Evolutionary conservation across 1,139 yeast genomes (phyloP).

Genomic region (Citeromyces siamensis): DNA sequence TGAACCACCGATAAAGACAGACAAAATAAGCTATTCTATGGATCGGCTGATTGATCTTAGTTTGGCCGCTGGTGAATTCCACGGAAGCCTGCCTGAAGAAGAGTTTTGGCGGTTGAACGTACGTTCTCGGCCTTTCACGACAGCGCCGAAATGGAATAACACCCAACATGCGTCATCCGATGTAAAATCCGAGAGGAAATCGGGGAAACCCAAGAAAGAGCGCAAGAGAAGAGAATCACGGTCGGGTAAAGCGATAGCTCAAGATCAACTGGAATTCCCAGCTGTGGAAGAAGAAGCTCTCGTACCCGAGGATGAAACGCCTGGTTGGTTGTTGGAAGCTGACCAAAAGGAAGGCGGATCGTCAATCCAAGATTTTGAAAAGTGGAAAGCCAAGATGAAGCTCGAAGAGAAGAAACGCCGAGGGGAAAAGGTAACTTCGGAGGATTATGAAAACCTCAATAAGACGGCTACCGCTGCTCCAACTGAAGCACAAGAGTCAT

Average conservation of each 20-base stretch:
- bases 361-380: conserved; percentile 59
- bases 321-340: conserved; percentile 37
- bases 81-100: conserved; percentile 25
- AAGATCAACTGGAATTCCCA: conserved; percentile 8
- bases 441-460: conserved; percentile 14
- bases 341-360: conserved; percentile 30
- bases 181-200: conserved; percentile 22
- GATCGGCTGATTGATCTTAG: conserved; percentile 24
- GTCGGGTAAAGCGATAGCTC: conserved; percentile 4
- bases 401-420: conserved; percentile 39
- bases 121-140: conserved; percentile 5
- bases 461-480: background rate
- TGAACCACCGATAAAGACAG: background rate
- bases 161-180: no score
- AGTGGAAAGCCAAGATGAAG: conserved; percentile 54
- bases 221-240: conserved; percentile 7
- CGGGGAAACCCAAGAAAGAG: conserved; percentile 9
- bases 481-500: conserved; percentile 5
- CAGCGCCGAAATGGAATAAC: conserved; percentile 17
- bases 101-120: conserved; percentile 27
- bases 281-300: conserved; percentile 18
- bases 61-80: conserved; percentile 18
- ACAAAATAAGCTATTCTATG: conserved; percentile 22
- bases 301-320: conserved; percentile 29
- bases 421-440: conserved; percentile 27